Base-by-base conservation (phyloP, 768 basidiomycete genomes). In the Lactarius quietus region DNA sequence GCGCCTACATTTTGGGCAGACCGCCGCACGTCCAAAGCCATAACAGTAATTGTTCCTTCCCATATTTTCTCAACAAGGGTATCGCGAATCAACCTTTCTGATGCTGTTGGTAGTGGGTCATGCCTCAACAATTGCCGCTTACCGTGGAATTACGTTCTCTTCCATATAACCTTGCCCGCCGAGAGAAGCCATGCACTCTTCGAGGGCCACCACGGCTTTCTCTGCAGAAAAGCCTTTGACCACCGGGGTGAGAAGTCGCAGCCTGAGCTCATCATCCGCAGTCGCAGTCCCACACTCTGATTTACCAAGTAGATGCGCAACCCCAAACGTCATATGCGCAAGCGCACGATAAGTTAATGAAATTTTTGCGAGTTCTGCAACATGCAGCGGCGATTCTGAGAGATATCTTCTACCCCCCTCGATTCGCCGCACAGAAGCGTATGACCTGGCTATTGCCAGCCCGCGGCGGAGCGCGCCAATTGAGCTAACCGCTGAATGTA, bases 161-260 rank as follows among this genome's bases (percentile, higher is more conserved):
- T 89, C 87, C 89, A 92, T 92, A 70, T 92, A 93, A 0, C 91
- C 91, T 56, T 87, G 85, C 1, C 90, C 90, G 28, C 91, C 90
- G 2, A 92, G 76, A 6, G 84, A 78, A 36, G 84, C 77, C 89
- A 92, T 92, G 38, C 87, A 83, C 69, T 90, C 87, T 65, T 89
- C 87, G 78, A 92, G 86, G 3, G 84, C 87, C 0, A 79, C 71
- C 59, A 80, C 81, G 0, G 85, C 84, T 67, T 85, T 85, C 68
- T 88, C 84, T 12, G 89, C 83, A 12, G 82, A 80, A 72, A 88
- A 92, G 0, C 86, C 87, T 73, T 92, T 92, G 33, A 82, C 79
- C 3, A 85, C 82, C 12, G 89, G 87, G 0, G 88, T 91, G 59
- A 92, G 71, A 70, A 91, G 76, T 63, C 89, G 78, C 68, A 91